Evolutionary conservation across 2,329 filamentous ascomycete species (phyloP), one percentile per base, ranked within the genome.

Genomic region (Didymella arachidicola): DNA sequence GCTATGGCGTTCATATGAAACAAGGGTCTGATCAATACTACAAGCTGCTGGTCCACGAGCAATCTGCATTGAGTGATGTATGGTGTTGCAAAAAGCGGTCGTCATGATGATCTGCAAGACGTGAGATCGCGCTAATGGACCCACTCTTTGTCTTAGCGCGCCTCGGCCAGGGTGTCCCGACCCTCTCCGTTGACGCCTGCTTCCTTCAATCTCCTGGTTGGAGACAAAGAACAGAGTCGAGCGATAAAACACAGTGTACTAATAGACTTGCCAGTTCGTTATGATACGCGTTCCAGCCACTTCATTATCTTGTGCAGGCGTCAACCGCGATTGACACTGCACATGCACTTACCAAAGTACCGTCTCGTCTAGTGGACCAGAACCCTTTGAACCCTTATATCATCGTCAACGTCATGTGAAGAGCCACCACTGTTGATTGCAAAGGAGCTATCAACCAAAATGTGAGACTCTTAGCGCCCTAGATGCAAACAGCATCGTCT

Each of bases 381-480:
- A 38, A 12, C 38, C 14, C 11, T 22, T 30, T 38, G 27, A 26
- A 44, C 29, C 30, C 53, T 56, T 56, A 44, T 49, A 56, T 56
- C 39, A 56, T 56, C 53, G 30, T 56, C 39, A 56, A 56, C 53
- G 45, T 56, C 53, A 56, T 56, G 45, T 56, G 18, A 25, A 45
- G 36, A n/a, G 14, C 39, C 45, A 39, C 45, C 39, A 56, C 30
- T 30, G 22, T 11, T 38, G 25, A 25, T 8, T 14, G 14, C n/a
- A 18, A 19, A 34, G 29, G n/a, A 1, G 39, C 25, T 38, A 29
- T 49, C 53, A 44, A 25, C 29, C 36, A 36, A 27, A 43, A 38
- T 44, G 30, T 27, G 12, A 45, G 39, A 22, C 22, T 0, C 12
- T n/a, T 11, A 19, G 25, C 22, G 18, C n/a, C 14, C 18, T 29